Percentiles rank a stretch among this genome's conserved stretches.
Conservation (phyloP, 495 filamentous ascomycete genomes). For the Tuber umbilicatum region DNA sequence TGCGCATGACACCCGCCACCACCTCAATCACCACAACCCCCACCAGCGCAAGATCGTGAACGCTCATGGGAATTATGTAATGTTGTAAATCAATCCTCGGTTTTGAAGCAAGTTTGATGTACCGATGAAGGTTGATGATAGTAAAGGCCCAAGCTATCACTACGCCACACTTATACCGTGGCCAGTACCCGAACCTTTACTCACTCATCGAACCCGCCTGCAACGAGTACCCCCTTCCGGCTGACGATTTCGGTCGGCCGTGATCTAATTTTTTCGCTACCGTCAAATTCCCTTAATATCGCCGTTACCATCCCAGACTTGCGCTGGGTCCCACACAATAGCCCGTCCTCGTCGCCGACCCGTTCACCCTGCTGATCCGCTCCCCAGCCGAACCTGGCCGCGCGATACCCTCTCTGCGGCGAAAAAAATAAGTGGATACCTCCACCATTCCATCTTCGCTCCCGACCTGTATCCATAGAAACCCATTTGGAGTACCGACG, state of each 20-base stretch:
- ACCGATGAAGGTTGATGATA: too few relatives aligned
- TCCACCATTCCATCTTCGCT: slow-evolving; percentile 57
- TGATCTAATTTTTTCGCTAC: slow-evolving; percentile 58
- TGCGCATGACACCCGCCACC: too few relatives aligned
- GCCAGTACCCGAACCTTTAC: slow-evolving; percentile 54
- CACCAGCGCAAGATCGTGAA: too few relatives aligned
- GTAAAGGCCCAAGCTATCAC: background rate
- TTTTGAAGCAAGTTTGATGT: background rate
- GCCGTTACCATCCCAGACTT: slow-evolving; percentile 55
- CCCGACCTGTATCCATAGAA: slow-evolving; percentile 59
- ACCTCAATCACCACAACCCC: too few relatives aligned
- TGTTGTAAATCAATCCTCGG: background rate
- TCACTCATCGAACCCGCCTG: slow-evolving; percentile 62
- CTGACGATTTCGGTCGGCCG: slow-evolving; percentile 56
- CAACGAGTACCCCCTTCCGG: slow-evolving; percentile 55
- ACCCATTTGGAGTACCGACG: slow-evolving; percentile 57
- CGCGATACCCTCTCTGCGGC: slow-evolving; percentile 64
- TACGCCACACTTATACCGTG: background rate
- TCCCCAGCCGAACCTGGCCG: slow-evolving; percentile 58
- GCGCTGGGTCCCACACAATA: slow-evolving; percentile 57
- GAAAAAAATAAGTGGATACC: slow-evolving; percentile 56
- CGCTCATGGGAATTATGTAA: background rate
- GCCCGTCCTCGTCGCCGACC: slow-evolving; percentile 65
- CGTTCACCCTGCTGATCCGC: slow-evolving; percentile 59
- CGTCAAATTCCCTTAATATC: slow-evolving; percentile 51